phyloP scores from a whole-genome alignment of 768 basidiomycete species.

The Pleurotus platypus region DNA sequence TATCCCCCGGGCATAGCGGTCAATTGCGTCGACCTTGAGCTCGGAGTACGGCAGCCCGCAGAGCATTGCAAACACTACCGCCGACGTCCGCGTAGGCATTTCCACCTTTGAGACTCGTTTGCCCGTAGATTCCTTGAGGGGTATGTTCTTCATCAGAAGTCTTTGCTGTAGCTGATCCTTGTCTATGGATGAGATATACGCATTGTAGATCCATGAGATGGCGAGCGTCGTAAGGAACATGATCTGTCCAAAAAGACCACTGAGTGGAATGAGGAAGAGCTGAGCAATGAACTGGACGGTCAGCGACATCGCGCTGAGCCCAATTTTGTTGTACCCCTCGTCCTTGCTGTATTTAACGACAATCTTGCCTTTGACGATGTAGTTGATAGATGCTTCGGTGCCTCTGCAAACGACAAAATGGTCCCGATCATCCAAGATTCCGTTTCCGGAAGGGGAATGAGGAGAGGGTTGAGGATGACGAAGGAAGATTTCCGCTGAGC shows the following conservation, averaged over 20 bases:
- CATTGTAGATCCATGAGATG: slow-evolving; percentile 27
- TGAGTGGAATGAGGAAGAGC: slow-evolving; percentile 29
- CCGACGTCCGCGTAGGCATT: slow-evolving; percentile 6
- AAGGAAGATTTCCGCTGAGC: slow-evolving; percentile 22
- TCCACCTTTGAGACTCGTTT: neutral
- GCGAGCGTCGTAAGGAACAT: slow-evolving; percentile 25
- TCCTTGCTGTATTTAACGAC: slow-evolving; percentile 14
- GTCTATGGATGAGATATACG: slow-evolving; percentile 19
- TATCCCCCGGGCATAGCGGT: neutral
- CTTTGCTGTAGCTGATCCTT: slow-evolving; percentile 5
- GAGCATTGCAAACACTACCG: slow-evolving; percentile 6
- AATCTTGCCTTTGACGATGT: slow-evolving; percentile 23
- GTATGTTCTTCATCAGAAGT: slow-evolving; percentile 1
- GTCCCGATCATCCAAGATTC: slow-evolving; percentile 17
- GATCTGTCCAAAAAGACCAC: slow-evolving; percentile 26
- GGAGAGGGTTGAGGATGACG: slow-evolving; percentile 13
- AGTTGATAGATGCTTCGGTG: slow-evolving; percentile 17
- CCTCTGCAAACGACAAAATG: slow-evolving; percentile 22
- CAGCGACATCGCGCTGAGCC: slow-evolving; percentile 23
- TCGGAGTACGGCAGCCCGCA: neutral
- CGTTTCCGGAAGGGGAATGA: slow-evolving; percentile 23
- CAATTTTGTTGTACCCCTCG: slow-evolving; percentile 16
- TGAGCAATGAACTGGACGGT: slow-evolving; percentile 29
- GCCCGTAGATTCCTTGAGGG: neutral
- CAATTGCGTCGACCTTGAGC: neutral